Evolutionary conservation across 768 basidiomycete genomes (phyloP).

Genomic region (Cystoderma amianthinum): DNA sequence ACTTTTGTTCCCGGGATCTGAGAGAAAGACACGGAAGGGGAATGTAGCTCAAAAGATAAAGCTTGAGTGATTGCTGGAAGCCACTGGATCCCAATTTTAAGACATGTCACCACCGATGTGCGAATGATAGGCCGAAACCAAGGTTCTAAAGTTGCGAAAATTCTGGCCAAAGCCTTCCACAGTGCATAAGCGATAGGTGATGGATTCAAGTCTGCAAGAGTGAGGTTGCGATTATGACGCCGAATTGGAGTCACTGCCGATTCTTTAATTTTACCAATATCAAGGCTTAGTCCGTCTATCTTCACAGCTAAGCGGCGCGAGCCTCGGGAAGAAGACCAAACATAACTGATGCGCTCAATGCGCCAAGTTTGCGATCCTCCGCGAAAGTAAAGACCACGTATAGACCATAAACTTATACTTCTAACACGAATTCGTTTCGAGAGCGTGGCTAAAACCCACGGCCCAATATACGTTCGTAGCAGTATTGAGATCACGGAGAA

Average conservation of each 20-base stretch:
- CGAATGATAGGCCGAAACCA: conserved; percentile 57
- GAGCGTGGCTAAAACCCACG: conserved; percentile 51
- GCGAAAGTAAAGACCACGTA: conserved; percentile 69
- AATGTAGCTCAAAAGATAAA: conserved; percentile 60
- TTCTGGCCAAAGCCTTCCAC: conserved; percentile 27
- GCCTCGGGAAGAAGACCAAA: conserved; percentile 38
- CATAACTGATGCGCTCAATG: conserved; percentile 68
- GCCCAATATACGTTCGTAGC: conserved; percentile 60
- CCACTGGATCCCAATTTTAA: conserved; percentile 55
- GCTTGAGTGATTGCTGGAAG: conserved; percentile 65
- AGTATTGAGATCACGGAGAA: conserved; percentile 48
- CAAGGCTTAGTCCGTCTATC: conserved; percentile 54
- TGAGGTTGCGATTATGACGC: conserved; percentile 35
- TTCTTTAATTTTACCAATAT: conserved; percentile 29
- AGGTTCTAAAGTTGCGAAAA: conserved; percentile 48
- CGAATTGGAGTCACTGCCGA: conserved; percentile 14
- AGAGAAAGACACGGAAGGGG: conserved; percentile 41
- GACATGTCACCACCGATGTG: conserved; percentile 39
- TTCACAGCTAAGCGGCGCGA: conserved; percentile 55
- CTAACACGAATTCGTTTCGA: conserved; percentile 63
- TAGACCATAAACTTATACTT: conserved; percentile 70
- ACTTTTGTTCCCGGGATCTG: conserved; percentile 47
- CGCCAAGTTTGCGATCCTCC: conserved; percentile 45
- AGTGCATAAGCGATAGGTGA: conserved; percentile 34
- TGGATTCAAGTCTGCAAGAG: conserved; percentile 38